Conservation (phyloP, 306 rosid genomes). For the Castanospermum australe region DNA sequence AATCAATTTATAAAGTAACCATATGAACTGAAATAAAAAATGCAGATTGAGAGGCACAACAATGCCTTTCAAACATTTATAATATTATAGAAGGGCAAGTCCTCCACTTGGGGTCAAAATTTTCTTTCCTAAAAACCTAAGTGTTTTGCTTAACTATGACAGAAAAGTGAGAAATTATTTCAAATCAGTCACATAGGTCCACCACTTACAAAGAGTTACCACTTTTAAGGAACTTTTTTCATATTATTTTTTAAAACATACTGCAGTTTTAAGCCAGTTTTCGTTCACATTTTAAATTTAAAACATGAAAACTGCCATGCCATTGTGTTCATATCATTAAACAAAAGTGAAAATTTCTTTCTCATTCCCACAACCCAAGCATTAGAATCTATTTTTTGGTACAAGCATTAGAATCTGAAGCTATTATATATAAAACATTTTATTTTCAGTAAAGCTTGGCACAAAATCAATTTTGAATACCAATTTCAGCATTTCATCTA, state of each 20-base stretch:
- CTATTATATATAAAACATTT: not conserved
- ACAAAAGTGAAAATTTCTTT: not conserved
- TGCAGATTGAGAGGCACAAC: too few species aligned
- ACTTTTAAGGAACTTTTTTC: not conserved
- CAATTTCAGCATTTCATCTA: not conserved
- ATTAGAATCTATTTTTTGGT: not conserved
- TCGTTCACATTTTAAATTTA: not conserved
- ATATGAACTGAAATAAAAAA: too few species aligned
- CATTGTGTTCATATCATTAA: not conserved
- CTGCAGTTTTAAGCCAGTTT: not conserved
- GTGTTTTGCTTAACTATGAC: not conserved
- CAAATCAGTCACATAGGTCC: not conserved
- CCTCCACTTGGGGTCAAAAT: too few species aligned
- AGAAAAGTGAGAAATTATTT: not conserved
- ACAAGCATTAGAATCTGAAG: not conserved
- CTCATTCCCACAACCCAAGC: conserved; percentile 3
- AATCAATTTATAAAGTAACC: too few species aligned
- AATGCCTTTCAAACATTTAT: too few species aligned
- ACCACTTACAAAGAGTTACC: not conserved
- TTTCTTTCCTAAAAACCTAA: not conserved
- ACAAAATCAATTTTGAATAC: not conserved
- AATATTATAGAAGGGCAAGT: too few species aligned
- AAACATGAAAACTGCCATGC: not conserved
- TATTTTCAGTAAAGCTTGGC: not conserved
- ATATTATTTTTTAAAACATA: not conserved